Base-by-base conservation (phyloP, 345 rosid species). In the Eutrema heterophyllum region DNA sequence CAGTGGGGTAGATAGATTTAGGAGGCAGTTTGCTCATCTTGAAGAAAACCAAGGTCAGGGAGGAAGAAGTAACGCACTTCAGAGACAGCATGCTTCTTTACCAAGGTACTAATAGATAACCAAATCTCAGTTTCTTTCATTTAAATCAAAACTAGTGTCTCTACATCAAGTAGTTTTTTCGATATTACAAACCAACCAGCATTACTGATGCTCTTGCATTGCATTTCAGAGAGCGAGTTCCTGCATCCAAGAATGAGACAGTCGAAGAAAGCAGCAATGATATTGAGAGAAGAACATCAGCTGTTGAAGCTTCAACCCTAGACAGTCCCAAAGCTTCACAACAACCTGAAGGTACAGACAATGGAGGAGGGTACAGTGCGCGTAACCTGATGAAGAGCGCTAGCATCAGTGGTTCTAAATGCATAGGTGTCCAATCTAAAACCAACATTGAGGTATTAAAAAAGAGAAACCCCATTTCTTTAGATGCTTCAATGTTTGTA, bases 1-100 rank as follows among this genome's bases (percentile, higher is more conserved):
- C 72, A 94, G 98, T 76, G 98, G 98, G 15, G 97, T 94, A 46
- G 98, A 94, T 81, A 89, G 98, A 60, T 94, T 94, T 78, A 89
- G 83, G 88, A 79, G 97, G 64, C 98, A 94, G 72, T 94, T 94
- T 81, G 98, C 98, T 1, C 97, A 94, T 78, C 89, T 94, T 26
- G 98, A 94, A 86, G 98, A 94, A 79, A 88, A 86, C 71, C 76
- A 75, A 73, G 88, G 90, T 72, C 91, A 81, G 74, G 93, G 89
- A 14, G 97, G 86, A 84, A 84, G 78, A 79, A 80, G 83, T 70
- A 75, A 83, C 33, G 72, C 73, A 36, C 90, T 94, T 67, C 97
- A 80, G 64, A 85, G 98, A 73, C 97, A 89, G 10, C 96, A 94
- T 77, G 97, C 90, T 78, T 94, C 98, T 49, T 82, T 94, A 80